Conservation (phyloP, 495 filamentous ascomycete species). For the Neurospora sp. region DNA sequence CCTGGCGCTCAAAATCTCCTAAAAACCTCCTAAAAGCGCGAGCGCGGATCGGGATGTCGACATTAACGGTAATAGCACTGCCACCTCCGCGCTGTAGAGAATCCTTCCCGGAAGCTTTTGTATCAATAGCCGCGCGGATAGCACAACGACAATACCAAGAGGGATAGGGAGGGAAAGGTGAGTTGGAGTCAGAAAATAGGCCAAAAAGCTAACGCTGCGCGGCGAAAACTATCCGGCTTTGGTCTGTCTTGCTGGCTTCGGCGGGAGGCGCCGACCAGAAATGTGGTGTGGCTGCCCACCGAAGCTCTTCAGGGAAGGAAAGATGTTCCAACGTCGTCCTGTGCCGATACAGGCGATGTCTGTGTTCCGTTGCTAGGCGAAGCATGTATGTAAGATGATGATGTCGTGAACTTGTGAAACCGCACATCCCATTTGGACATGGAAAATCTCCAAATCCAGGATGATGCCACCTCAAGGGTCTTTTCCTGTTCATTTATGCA, state of each 20-base stretch:
- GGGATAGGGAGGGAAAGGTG: background rate
- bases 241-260: background rate
- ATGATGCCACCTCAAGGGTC: background rate
- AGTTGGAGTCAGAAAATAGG: background rate
- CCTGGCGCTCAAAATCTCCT: background rate
- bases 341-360: background rate
- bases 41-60: background rate
- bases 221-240: background rate
- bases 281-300: background rate
- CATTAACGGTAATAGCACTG: background rate
- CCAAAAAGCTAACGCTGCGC: background rate
- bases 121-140: background rate
- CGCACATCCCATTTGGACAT: background rate
- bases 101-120: background rate
- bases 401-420: background rate
- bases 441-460: background rate
- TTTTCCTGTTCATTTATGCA: background rate
- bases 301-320: background rate
- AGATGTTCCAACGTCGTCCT: background rate
- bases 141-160: background rate
- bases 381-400: background rate
- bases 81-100: background rate
- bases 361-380: background rate
- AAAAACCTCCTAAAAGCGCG: background rate
- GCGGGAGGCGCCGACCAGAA: background rate